Evolutionary conservation across 352 stramenopile genomes (phyloP).

Genomic region (Phytophthora fragariae): DNA sequence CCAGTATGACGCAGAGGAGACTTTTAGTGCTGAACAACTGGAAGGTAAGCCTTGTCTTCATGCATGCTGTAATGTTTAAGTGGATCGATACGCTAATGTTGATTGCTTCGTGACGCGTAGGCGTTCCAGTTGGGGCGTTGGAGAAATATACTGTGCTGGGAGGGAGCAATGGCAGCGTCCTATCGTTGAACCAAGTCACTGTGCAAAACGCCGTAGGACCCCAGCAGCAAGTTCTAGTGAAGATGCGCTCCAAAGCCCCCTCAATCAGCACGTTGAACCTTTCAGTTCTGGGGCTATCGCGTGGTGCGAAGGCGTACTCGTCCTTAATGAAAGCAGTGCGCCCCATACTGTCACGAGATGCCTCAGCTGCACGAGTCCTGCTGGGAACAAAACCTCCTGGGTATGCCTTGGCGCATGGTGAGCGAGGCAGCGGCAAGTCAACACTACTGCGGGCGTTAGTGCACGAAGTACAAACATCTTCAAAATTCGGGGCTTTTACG

Average conservation of each 20-base stretch:
- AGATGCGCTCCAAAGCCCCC: constrained; percentile 14
- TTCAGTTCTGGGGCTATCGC: constrained; percentile 51
- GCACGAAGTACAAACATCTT: constrained; percentile 43
- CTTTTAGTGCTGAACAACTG: constrained; percentile 48
- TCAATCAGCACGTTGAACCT: constrained; percentile 26
- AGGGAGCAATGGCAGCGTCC: constrained; percentile 32
- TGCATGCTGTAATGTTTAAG: neutral
- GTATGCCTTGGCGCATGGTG: constrained; percentile 75
- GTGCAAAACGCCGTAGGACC: constrained; percentile 39
- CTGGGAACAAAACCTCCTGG: constrained; percentile 66
- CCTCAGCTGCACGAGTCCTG: constrained; percentile 60
- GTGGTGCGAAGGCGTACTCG: constrained; percentile 53
- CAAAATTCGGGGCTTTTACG: constrained; percentile 49
- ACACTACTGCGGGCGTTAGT: constrained; percentile 65
- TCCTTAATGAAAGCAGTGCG: constrained; percentile 54
- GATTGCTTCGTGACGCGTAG: constrained; percentile 31
- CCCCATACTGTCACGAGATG: constrained; percentile 58
- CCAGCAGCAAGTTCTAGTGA: constrained; percentile 36
- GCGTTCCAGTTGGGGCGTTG: constrained; percentile 57
- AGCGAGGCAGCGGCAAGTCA: constrained; percentile 82
- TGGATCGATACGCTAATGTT: neutral
- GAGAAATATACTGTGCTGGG: constrained; percentile 68
- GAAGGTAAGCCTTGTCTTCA: constrained; percentile 43
- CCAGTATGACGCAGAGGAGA: constrained; percentile 54
- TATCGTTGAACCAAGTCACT: constrained; percentile 44